A percentile compares a stretch with the other conserved stretches of the same genome.
These are phyloP conservation scores for Cercospora zeina DNA, from an alignment of 2,329 filamentous ascomycete species.

Conservation along the genomic window DNA sequence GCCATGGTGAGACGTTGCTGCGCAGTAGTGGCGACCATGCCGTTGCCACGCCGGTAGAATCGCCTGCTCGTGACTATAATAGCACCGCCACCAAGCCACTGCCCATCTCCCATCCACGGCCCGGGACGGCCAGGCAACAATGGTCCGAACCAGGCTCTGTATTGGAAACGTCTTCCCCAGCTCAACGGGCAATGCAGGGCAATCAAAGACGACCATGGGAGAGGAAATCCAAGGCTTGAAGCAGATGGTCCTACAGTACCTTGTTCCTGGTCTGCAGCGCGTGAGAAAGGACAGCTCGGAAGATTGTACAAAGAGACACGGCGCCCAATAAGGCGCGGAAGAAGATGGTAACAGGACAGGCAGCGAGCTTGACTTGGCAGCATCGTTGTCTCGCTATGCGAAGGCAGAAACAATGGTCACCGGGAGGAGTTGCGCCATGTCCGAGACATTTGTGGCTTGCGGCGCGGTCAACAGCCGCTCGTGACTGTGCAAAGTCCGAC, in stretches of 20 bases:
- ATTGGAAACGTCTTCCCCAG: conserved; percentile 2
- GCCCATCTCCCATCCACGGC: background rate
- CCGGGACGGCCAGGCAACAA: background rate
- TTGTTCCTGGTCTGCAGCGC: background rate
- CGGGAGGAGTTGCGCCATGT: background rate
- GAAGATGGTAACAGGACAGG: conserved; percentile 2
- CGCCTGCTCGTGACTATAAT: background rate
- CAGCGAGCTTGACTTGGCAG: background rate
- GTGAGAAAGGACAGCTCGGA: background rate
- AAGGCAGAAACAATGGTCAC: conserved; percentile 2
- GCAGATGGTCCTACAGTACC: background rate
- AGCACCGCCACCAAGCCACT: background rate
- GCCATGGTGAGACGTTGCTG: background rate
- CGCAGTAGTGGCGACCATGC: conserved; percentile 6
- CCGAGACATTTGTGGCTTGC: conserved; percentile 16
- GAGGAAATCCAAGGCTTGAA: background rate
- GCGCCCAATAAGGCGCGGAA: background rate
- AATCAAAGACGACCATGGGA: background rate
- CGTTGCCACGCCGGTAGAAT: background rate
- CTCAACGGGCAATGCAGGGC: conserved; percentile 5
- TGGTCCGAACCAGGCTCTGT: background rate
- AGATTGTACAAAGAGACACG: background rate
- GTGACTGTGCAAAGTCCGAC: background rate
- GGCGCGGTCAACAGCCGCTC: too few relatives aligned
- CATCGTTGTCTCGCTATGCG: conserved; percentile 10